A percentile compares a stretch with the other conserved stretches of the same genome.
Conservation (phyloP, 805 yeast genomes). For the Saccharomycopsis babjevae region DNA sequence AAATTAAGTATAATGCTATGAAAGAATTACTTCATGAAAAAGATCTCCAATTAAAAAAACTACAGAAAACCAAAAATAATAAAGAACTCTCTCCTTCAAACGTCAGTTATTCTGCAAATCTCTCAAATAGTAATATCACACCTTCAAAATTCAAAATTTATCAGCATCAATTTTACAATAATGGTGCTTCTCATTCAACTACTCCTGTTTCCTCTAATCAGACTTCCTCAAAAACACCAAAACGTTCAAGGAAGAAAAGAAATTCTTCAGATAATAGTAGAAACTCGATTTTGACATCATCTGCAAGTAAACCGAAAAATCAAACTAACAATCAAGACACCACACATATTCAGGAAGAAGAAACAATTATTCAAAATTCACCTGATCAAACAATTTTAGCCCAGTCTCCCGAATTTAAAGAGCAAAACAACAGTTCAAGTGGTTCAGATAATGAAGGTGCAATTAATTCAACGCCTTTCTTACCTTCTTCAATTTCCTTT, state of each 20-base stretch:
- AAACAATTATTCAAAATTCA: not conserved
- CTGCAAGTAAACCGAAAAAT: not conserved
- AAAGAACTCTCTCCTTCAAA: not conserved
- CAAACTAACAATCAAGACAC: not conserved
- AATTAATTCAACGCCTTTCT: not conserved
- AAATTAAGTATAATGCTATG: conserved; percentile 13
- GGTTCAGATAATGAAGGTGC: not conserved
- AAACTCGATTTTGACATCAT: not conserved
- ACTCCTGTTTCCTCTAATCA: not conserved
- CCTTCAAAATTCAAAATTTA: conserved; percentile 12
- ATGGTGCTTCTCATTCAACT: not conserved
- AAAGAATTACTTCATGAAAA: conserved; percentile 11
- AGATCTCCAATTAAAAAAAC: conserved; percentile 6
- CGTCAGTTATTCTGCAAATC: not conserved
- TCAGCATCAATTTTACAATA: not conserved
- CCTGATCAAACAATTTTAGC: not conserved
- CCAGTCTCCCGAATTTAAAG: not conserved
- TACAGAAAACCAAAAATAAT: conserved; percentile 1
- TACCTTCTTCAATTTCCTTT: not conserved
- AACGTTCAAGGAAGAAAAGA: not conserved
- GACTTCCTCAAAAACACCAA: not conserved
- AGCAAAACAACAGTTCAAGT: not conserved
- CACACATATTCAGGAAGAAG: not conserved
- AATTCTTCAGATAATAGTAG: not conserved
- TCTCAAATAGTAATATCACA: not conserved